Base-by-base conservation (phyloP, 2,329 filamentous ascomycete genomes). In the Alternaria sp. region DNA sequence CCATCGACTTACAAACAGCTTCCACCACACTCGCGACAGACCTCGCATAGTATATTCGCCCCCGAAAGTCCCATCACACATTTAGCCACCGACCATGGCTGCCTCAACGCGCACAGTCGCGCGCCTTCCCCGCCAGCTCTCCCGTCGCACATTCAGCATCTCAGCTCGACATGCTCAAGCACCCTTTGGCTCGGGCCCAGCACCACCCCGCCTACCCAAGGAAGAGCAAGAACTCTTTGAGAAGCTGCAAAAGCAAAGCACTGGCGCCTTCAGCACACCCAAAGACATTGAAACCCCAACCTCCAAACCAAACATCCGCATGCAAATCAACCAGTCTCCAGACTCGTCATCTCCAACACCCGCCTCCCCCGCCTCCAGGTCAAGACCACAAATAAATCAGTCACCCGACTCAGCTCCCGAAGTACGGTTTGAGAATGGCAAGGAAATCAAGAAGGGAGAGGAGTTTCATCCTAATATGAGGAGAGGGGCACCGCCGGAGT, bases 181-280 rank as follows among this genome's bases (percentile, higher is more conserved):
- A 20, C 59, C 70, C 2, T 79, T 79, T 63, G 59, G 59, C 41
- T 51, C 81, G 18, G 83, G 83, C 12, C 92, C 94, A 24, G 81
- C 92, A 7, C 95, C 95, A 16, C 94, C 93, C 0, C 91, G 93
- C 49, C 91, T 98, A 11, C 93, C 94, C 7, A 89, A 93, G 71
- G 89, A 92, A 78, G 90, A 97, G 70, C 94, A 97, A 82, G 92
- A 93, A 76, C 87, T 96, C 66, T 97, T 95, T 78, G 94, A 97
- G 80, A 86, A 89, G 42, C 89, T 98, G 4, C 93, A 97, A 76
- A 87, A 87, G 69, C 84, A 85, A 75, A 96, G 83, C 68, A 96
- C 88, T 66, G 92, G 86, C 64, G 95, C 81, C 64, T 97, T 87
- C 81, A 95, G 82, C 81, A 95, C 87, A 71, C 90, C 82, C 30